Conservation (phyloP, 768 basidiomycete species). For the Termitomyces sp. region DNA sequence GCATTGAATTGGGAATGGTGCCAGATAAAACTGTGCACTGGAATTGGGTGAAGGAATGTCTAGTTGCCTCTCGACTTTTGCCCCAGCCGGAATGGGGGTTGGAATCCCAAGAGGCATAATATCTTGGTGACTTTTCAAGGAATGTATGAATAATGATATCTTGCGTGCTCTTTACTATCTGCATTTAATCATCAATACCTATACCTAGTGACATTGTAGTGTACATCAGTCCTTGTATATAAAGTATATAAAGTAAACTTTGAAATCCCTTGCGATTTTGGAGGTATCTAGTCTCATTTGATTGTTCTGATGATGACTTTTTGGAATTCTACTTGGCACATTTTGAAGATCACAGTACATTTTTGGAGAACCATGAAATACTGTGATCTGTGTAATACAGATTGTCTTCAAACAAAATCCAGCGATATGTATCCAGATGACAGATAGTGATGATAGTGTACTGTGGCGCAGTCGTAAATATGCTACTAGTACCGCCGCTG, state of each 20-base stretch:
- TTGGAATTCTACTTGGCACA: not conserved
- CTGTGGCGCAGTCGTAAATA: not conserved
- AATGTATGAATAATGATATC: not conserved
- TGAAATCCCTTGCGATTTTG: not conserved
- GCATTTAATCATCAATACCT: not conserved
- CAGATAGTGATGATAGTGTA: not conserved
- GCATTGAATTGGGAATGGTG: slow-evolving; percentile 19
- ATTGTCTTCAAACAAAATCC: not conserved
- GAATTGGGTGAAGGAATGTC: slow-evolving; percentile 75
- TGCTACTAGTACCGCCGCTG: not conserved
- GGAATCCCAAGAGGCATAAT: slow-evolving; percentile 17
- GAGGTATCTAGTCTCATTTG: not conserved
- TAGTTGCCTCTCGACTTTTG: slow-evolving; percentile 57
- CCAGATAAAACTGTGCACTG: slow-evolving; percentile 42
- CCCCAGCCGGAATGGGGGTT: slow-evolving; percentile 28
- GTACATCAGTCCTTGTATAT: not conserved
- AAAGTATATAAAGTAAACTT: not conserved
- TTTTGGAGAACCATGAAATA: not conserved
- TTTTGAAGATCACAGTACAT: not conserved
- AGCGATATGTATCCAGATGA: not conserved
- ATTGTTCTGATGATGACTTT: not conserved
- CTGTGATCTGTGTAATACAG: not conserved
- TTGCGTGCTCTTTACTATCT: not conserved
- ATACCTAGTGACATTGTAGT: not conserved
- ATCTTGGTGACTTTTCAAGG: not conserved